phyloP scores from a whole-genome alignment of 2,329 filamentous ascomycete genomes.

The Pyrenochaeta sp. region DNA sequence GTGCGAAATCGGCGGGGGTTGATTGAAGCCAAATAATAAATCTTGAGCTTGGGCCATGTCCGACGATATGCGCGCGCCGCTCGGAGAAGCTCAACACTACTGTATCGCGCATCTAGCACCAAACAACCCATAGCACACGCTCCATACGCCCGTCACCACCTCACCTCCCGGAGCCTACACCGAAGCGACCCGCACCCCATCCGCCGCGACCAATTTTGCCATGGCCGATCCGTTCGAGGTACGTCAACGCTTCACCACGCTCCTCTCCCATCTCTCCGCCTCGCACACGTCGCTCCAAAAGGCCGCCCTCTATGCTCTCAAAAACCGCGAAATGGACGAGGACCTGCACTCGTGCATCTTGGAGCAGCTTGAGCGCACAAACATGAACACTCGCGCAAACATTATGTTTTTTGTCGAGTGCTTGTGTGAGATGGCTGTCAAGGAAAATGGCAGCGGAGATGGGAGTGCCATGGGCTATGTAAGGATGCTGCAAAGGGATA shows the following conservation, averaged over 20 bases:
- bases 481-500: conserved; percentile 93
- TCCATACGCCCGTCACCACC: too few species aligned
- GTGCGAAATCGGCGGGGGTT: conserved; percentile 23
- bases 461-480: conserved; percentile 78
- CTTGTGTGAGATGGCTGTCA: conserved; percentile 84
- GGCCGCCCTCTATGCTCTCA: conserved; percentile 92
- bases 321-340: conserved; percentile 93
- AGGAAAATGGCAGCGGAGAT: conserved; percentile 74
- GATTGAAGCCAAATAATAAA: conserved; percentile 16
- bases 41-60: conserved; percentile 23
- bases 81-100: neutral
- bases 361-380: conserved; percentile 92
- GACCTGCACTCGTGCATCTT: conserved; percentile 97
- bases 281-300: conserved; percentile 89
- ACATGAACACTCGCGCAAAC: conserved; percentile 96
- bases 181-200: neutral
- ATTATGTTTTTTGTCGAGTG: conserved; percentile 99
- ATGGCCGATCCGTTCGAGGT: conserved; percentile 96
- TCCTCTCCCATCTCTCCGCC: conserved; percentile 90
- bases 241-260: conserved; percentile 92
- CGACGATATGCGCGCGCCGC: conserved; percentile 31
- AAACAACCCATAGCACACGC: too few species aligned
- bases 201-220: neutral
- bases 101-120: too few species aligned
- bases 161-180: conserved; percentile 1